Evolutionary conservation across 352 stramenopile species (phyloP).

Genomic region (Globisporangium perplexum): DNA sequence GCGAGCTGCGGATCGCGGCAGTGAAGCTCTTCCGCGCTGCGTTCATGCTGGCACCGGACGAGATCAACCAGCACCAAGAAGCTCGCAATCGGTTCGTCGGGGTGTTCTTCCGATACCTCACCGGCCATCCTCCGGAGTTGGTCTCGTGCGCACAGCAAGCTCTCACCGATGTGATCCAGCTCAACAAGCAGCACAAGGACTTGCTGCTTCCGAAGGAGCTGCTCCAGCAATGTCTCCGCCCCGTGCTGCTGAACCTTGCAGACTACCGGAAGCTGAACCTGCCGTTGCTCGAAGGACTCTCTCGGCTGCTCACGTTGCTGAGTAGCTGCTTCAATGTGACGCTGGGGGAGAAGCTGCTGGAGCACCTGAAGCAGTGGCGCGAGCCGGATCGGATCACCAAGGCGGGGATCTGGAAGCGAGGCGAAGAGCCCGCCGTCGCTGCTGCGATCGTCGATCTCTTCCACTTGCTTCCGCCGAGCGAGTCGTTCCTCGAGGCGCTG

Average conservation of each 20-base stretch:
- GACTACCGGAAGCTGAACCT: constrained; percentile 97
- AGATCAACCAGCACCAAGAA: constrained; percentile 84
- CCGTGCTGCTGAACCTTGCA: constrained; percentile 94
- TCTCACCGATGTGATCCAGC: constrained; percentile 73
- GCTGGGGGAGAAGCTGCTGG: constrained; percentile 95
- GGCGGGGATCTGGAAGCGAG: constrained; percentile 90
- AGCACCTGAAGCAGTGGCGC: constrained; percentile 94
- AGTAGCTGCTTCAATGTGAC: constrained; percentile 98
- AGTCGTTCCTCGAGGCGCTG: constrained; percentile 94
- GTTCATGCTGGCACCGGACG: constrained; percentile 74
- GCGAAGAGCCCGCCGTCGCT: constrained; percentile 93
- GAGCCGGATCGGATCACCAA: constrained; percentile 89
- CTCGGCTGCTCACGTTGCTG: constrained; percentile 90
- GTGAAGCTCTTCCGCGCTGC: constrained; percentile 85
- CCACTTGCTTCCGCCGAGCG: constrained; percentile 91
- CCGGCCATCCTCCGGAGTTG: constrained; percentile 71
- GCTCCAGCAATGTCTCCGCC: constrained; percentile 93
- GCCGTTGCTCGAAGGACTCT: constrained; percentile 91
- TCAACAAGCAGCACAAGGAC: constrained; percentile 87
- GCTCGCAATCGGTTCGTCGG: constrained; percentile 82
- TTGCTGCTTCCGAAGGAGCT: constrained; percentile 92
- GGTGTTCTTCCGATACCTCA: constrained; percentile 91
- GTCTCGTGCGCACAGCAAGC: constrained; percentile 77
- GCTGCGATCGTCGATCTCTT: constrained; percentile 96
- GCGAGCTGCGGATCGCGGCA: constrained; percentile 80